Evolutionary conservation across 805 yeast species (phyloP).

Genomic region (Cyberlindnera mycetangii): DNA sequence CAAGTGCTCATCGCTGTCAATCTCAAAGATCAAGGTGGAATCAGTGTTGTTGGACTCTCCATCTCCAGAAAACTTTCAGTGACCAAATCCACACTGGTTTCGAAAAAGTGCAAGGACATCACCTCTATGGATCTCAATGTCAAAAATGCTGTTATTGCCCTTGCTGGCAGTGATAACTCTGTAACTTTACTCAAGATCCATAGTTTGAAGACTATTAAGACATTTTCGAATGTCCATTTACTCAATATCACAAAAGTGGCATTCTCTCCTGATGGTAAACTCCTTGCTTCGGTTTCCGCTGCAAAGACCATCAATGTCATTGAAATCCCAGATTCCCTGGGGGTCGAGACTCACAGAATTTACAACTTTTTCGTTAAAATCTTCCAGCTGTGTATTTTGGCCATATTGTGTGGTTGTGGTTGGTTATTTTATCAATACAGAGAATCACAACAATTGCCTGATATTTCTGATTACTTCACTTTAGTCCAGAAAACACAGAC

Average conservation of each 20-base stretch:
- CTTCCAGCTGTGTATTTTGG: conserved; percentile 15
- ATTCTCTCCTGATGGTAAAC: conserved; percentile 66
- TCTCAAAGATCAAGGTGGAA: conserved; percentile 16
- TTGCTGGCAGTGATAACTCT: conserved; percentile 57
- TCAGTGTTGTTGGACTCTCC: conserved; percentile 16
- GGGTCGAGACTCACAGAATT: conserved; percentile 26
- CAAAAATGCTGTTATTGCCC: conserved; percentile 35
- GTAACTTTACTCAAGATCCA: conserved; percentile 43
- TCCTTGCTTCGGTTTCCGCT: conserved; percentile 72
- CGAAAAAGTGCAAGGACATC: conserved; percentile 31
- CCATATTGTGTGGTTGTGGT: conserved; percentile 8
- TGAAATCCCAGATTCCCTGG: conserved; percentile 51
- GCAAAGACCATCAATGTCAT: conserved; percentile 68
- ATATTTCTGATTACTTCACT: conserved; percentile 27
- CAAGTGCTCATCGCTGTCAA: conserved; percentile 17
- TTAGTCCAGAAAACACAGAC: conserved; percentile 15
- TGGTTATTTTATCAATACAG: conserved; percentile 19
- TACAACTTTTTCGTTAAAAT: conserved; percentile 25
- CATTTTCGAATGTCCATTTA: conserved; percentile 53
- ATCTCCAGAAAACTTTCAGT: conserved; percentile 21
- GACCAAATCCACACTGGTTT: conserved; percentile 15
- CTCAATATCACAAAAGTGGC: conserved; percentile 72
- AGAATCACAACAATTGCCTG: conserved; percentile 7
- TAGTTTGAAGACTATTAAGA: conserved; percentile 51
- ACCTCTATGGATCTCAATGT: conserved; percentile 48